Conservation (phyloP, 225 moss, liverwort and hornwort genomes). For the Takakia lepidozioides region DNA sequence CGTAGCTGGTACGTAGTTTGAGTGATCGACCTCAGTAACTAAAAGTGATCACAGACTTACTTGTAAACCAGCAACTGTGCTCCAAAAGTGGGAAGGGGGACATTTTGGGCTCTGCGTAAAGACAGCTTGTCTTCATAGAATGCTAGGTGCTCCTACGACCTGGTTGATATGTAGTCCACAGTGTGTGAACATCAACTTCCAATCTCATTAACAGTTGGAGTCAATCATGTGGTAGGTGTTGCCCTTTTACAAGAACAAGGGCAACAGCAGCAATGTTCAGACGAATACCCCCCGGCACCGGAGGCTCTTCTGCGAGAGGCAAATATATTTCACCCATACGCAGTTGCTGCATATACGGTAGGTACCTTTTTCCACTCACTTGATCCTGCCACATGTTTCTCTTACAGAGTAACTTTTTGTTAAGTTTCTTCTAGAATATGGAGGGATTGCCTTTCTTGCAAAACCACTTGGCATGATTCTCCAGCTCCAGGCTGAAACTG, state of each 20-base stretch:
- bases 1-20: slow-evolving; percentile 61
- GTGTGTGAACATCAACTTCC: too few species aligned
- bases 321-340: slow-evolving; percentile 63
- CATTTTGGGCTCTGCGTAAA: not conserved
- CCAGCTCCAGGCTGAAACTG: too few species aligned
- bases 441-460: too few species aligned
- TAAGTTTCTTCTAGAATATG: not conserved
- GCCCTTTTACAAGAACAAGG: slow-evolving; percentile 41
- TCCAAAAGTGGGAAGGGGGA: not conserved
- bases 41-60: slow-evolving; percentile 6
- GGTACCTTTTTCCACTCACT: not conserved
- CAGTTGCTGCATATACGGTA: slow-evolving; percentile 89
- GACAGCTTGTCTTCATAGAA: too few species aligned
- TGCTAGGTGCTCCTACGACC: too few species aligned
- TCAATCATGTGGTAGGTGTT: slow-evolving; percentile 44
- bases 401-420: not conserved
- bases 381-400: not conserved
- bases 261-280: slow-evolving; percentile 12
- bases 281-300: slow-evolving; percentile 27
- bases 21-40: too few species aligned
- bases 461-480: too few species aligned
- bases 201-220: not conserved
- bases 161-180: too few species aligned
- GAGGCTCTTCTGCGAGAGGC: slow-evolving; percentile 51
- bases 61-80: not conserved